Evolutionary conservation across 2,329 filamentous ascomycete genomes (phyloP).

Genomic region (Rugonectria rugulosa): DNA sequence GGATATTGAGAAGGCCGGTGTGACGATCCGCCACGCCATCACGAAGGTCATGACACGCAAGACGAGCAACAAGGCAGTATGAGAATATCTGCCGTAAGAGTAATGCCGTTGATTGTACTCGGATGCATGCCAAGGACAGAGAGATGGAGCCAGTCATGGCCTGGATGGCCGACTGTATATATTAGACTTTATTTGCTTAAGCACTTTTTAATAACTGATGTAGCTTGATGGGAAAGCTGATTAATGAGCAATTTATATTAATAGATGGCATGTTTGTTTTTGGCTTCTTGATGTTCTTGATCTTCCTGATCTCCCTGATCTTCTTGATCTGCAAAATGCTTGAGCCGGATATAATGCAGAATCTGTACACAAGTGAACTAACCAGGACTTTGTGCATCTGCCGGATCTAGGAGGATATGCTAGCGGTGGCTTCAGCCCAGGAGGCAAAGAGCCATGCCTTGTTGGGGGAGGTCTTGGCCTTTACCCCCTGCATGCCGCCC

Average conservation of each 20-base stretch:
- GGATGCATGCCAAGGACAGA: not conserved
- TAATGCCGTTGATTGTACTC: not conserved
- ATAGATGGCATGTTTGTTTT: constrained; percentile 36
- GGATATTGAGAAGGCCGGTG: constrained; percentile 93
- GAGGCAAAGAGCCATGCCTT: no score
- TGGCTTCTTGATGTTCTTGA: no score
- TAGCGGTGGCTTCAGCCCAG: no score
- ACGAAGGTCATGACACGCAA: constrained; percentile 85
- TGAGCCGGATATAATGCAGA: no score
- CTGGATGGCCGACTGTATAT: constrained; percentile 13
- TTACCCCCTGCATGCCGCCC: no score
- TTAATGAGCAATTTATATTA: constrained; percentile 42
- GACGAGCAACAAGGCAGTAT: constrained; percentile 50
- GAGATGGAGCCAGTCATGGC: not conserved
- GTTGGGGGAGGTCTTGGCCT: no score
- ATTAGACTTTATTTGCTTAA: constrained; percentile 17
- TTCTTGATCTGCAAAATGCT: no score
- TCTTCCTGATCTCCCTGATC: not conserved
- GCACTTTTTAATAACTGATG: constrained; percentile 21
- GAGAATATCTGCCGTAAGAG: not conserved
- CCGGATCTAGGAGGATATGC: no score
- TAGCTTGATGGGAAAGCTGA: constrained; percentile 26
- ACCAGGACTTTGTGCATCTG: no score
- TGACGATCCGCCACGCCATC: constrained; percentile 87
- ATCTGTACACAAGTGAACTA: no score